Evolutionary conservation across 768 basidiomycete species (phyloP), one percentile per base, ranked within the genome.

Genomic region (Amyloporia xantha): DNA sequence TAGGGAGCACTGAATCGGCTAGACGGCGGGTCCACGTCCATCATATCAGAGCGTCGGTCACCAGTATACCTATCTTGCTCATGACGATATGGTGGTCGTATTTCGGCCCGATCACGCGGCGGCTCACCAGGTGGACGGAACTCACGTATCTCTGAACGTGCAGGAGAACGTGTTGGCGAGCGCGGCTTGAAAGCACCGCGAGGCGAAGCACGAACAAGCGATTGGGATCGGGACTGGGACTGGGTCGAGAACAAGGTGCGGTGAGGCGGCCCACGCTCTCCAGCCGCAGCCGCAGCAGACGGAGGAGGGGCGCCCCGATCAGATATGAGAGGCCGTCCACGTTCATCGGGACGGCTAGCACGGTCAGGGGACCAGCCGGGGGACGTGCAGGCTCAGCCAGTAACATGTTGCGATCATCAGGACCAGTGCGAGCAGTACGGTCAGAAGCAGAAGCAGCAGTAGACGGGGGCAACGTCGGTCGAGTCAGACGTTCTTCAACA

Each of bases 11-110:
- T 17, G 35, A 41, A 41, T 10, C 57, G 58, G 33, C 23, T 42
- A 4, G 48, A 21, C 3, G 58, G 55, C 20, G 54, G 21, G 41
- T 64, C 61, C 9, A 60, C 53, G 33, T 61, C 60, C 60, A 62
- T 61, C 17, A 45, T 19, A 9, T 60, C 59, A 4, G 54, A 40
- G 5, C 59, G 54, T 1, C 60, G 55, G 27, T 63, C 63, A 23
- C 48, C 23, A 19, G 50, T 50, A 46, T 55, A 60, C 23, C 62
- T 47, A 37, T 57, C 60, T 21, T 50, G 48, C 36, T 54, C 58
- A n/a, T 53, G 40, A 13, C 54, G 40, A 13, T 51, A 50, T 10
- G 56, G 42, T 2, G 50, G 48, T 3, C 49, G 46, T 20, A 47
- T 6, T n/a, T 41, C 47, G 38, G 17, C n/a, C 47, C 30, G 52